Evolutionary conservation across 2,329 filamentous ascomycete species (phyloP).

Genomic region (Ophiostoma angusticollis): DNA sequence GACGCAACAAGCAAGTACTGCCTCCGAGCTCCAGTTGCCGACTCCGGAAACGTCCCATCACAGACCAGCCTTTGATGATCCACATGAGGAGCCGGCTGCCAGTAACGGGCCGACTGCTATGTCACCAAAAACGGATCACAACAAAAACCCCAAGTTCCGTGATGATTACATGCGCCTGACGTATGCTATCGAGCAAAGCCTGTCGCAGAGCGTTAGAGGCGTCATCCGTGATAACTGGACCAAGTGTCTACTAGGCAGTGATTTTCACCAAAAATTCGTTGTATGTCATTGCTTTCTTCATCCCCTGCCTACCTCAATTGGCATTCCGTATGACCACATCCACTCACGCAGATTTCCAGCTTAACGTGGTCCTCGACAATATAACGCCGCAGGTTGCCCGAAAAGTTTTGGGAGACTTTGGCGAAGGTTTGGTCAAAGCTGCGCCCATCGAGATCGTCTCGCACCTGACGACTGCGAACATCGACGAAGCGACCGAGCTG

Average conservation of each 20-base stretch:
- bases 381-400: slow-evolving; percentile 25
- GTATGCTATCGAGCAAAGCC: slow-evolving; percentile 27
- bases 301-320: too few relatives aligned
- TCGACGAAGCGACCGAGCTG: slow-evolving; percentile 32
- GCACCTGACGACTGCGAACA: slow-evolving; percentile 26
- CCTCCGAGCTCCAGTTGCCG: too few relatives aligned
- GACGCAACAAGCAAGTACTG: too few relatives aligned
- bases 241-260: slow-evolving; percentile 35
- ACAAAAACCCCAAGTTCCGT: slow-evolving; percentile 22
- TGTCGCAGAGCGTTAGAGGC: slow-evolving; percentile 33
- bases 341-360: too few relatives aligned
- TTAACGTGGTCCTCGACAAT: slow-evolving; percentile 37
- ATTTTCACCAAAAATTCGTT: slow-evolving; percentile 39
- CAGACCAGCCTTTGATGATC: too few relatives aligned
- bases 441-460: slow-evolving; percentile 29
- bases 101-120: too few relatives aligned
- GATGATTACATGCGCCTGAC: slow-evolving; percentile 28
- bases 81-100: too few relatives aligned
- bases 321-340: too few relatives aligned
- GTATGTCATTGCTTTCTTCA: slow-evolving; percentile 25
- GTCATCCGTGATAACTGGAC: slow-evolving; percentile 38
- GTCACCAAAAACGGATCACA: slow-evolving; percentile 21
- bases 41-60: too few relatives aligned
- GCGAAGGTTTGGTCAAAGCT: slow-evolving; percentile 27
- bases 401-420: slow-evolving; percentile 32